A percentile compares a stretch with the other conserved stretches of the same genome.
Evolutionary conservation across 1,139 yeast species (phyloP).

Genomic region (Sugiyamaella castrensis): DNA sequence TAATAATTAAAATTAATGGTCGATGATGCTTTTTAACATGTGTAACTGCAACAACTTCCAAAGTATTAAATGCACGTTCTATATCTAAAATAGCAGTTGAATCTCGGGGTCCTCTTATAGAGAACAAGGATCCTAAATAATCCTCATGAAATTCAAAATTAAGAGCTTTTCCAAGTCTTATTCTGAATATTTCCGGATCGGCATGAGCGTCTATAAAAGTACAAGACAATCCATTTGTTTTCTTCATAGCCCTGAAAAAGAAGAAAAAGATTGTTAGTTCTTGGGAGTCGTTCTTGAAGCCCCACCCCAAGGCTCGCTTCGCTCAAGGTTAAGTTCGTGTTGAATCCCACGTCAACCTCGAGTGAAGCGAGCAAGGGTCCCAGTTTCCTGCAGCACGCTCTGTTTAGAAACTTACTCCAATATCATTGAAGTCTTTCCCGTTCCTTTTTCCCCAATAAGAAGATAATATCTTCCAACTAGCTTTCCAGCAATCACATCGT

Average conservation of each 20-base stretch:
- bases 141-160: constrained; percentile 76
- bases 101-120: constrained; percentile 83
- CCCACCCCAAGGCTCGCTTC: neutral
- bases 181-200: constrained; percentile 78
- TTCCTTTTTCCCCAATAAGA: constrained; percentile 80
- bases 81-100: constrained; percentile 79
- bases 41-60: constrained; percentile 67
- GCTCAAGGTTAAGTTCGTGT: too few relatives aligned
- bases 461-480: constrained; percentile 66
- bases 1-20: constrained; percentile 69
- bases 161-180: constrained; percentile 71
- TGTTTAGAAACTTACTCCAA: constrained; percentile 48
- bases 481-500: constrained; percentile 63
- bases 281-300: neutral
- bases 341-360: too few relatives aligned
- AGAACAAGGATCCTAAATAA: constrained; percentile 75
- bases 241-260: constrained; percentile 49
- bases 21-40: constrained; percentile 41
- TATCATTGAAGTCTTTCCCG: constrained; percentile 76
- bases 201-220: constrained; percentile 80
- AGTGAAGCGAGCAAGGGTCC: too few relatives aligned
- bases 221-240: constrained; percentile 62
- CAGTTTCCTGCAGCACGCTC: neutral
- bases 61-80: constrained; percentile 73
- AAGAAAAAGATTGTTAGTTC: neutral